phyloP scores from a whole-genome alignment of 768 basidiomycete genomes.

The Flagelloscypha sp. region DNA sequence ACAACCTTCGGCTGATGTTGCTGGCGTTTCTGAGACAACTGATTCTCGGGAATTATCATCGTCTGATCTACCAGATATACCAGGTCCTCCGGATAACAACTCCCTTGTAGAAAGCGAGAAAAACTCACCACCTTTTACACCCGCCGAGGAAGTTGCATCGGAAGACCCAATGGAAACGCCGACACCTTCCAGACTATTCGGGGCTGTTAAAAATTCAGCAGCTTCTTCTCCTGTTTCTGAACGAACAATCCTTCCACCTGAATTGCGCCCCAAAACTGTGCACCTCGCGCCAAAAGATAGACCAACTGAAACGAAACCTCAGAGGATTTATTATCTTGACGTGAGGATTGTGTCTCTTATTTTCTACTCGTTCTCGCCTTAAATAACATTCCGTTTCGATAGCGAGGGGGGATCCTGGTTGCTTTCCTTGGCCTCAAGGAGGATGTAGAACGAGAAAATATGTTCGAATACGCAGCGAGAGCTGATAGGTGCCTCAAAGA shows the following conservation, averaged over 20 bases:
- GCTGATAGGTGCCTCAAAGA: conserved; percentile 23
- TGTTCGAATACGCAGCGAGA: conserved; percentile 15
- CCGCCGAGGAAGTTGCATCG: background rate
- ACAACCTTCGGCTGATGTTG: background rate
- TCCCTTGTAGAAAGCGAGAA: too few species aligned
- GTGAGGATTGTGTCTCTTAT: conserved; percentile 26
- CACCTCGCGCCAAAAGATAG: conserved; percentile 35
- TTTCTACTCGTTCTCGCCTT: too few species aligned
- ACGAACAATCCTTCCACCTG: conserved; percentile 13
- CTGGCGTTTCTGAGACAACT: background rate
- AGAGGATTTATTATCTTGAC: conserved; percentile 39
- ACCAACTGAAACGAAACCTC: conserved; percentile 30
- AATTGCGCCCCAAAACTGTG: conserved; percentile 38
- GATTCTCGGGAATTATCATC: conserved; percentile 10
- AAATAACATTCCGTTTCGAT: too few species aligned
- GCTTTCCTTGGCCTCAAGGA: conserved; percentile 36
- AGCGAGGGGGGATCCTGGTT: conserved; percentile 31
- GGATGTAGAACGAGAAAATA: conserved; percentile 5
- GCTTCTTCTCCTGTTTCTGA: background rate
- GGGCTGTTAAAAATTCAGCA: background rate
- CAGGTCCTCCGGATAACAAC: conserved; percentile 9
- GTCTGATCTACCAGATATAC: conserved; percentile 8
- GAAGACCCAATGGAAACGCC: conserved; percentile 7
- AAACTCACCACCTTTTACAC: background rate
- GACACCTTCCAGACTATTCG: conserved; percentile 8